phyloP scores from a whole-genome alignment of 1,139 yeast species.

The Candida labiduridarum region DNA sequence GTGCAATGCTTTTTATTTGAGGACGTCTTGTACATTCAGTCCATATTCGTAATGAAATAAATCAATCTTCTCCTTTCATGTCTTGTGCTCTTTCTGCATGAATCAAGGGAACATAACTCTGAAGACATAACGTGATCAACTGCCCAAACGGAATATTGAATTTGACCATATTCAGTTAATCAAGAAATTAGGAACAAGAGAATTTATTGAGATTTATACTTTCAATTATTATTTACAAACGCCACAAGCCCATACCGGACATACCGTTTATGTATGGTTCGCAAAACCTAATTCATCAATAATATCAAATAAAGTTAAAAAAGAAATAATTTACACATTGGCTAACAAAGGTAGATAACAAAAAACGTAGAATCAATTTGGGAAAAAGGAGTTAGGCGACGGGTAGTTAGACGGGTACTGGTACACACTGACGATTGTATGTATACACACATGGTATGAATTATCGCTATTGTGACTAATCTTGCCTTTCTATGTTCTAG shows the following conservation, averaged over 20 bases:
- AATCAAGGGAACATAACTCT: not conserved
- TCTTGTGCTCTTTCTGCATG: not conserved
- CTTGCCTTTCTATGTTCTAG: too few species aligned
- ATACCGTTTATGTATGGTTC: not conserved
- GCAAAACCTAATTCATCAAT: not conserved
- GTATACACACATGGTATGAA: too few species aligned
- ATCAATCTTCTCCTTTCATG: not conserved
- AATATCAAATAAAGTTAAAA: not conserved
- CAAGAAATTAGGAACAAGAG: not conserved
- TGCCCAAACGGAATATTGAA: not conserved
- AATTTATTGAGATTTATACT: not conserved
- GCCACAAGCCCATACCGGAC: not conserved
- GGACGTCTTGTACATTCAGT: not conserved
- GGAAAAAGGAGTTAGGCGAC: too few species aligned
- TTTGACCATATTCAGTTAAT: not conserved
- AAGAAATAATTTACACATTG: not conserved
- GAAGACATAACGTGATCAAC: not conserved
- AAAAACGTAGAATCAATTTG: too few species aligned
- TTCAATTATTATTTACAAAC: not conserved
- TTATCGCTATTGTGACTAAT: too few species aligned
- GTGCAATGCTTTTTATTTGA: not conserved
- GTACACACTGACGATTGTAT: too few species aligned
- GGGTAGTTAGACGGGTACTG: too few species aligned
- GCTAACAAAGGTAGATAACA: too few species aligned
- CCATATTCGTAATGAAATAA: not conserved